phyloP scores from a whole-genome alignment of 306 rosid genomes.

The Gleditsia sinensis region DNA sequence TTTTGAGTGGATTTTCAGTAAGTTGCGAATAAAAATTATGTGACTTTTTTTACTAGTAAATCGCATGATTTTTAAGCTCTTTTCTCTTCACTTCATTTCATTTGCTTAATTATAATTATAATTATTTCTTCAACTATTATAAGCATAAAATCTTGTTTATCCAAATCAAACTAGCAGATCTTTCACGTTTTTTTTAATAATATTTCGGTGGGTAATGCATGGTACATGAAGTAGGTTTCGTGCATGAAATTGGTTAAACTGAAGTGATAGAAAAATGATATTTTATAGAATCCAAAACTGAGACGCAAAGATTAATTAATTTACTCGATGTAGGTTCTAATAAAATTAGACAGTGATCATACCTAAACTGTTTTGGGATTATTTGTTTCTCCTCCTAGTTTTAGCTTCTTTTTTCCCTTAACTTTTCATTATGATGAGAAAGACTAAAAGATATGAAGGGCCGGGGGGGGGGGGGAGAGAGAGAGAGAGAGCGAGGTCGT shows the following conservation, averaged over 20 bases:
- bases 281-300: conserved; percentile 28
- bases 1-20: conserved; percentile 24
- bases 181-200: background rate
- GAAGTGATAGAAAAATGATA: conserved; percentile 21
- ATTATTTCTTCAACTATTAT: background rate
- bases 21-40: conserved; percentile 58
- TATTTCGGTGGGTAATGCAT: background rate
- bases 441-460: background rate
- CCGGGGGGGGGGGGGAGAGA: no score
- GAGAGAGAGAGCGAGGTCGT: no score
- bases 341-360: background rate
- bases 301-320: conserved; percentile 36
- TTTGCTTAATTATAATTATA: background rate
- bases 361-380: background rate
- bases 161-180: background rate
- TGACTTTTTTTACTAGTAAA: conserved; percentile 7
- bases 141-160: background rate
- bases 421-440: background rate
- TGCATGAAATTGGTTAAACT: conserved; percentile 41
- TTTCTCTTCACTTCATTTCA: background rate
- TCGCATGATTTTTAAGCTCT: conserved; percentile 34
- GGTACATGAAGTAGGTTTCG: conserved; percentile 42
- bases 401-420: no score
- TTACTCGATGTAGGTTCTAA: no score
- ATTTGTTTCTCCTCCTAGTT: background rate